Base-by-base conservation (phyloP, 352 stramenopile genomes). In the Albugo candida region DNA sequence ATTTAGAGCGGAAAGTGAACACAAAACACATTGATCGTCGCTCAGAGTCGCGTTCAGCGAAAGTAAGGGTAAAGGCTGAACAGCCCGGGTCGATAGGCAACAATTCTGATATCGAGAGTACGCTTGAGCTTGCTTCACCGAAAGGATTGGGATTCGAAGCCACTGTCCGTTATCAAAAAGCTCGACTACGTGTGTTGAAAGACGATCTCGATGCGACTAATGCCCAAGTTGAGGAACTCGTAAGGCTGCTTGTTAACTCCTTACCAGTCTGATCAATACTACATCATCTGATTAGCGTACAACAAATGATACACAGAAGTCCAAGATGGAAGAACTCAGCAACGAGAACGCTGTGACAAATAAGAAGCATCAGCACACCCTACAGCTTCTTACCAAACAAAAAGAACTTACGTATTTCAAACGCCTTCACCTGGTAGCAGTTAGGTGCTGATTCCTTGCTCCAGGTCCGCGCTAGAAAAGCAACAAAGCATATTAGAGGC, bases 361-460 rank as follows among this genome's bases (percentile, higher is more conserved):
- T 14, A 83, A 83, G 49, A 82, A 85, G 43, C 53, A 54, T 0
- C 66, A 80, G 50, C 73, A 85, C 21, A 76, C 67, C 1, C 61
- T 82, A 31, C 64, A 73, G 34, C 49, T 88, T 12, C 53, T 88
- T 18, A 71, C 84, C 43, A 88, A 88, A 38, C 75, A 88, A 38
- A 63, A 69, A 51, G 74, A 83, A 36, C 60, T 88, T 6, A 71
- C 61, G 72, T 83, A 60, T 24, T 56, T 64, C 14, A 11, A 11
- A 12, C 19, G 13, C 6, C 24, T 1, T 27, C 4, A 44, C 5
- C 48, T 40, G 11, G 38, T 31, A 13, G 18, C 13, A 49, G 46
- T 19, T 8, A 24, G 3, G 17, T 43, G 8, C 8, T 43, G 17
- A 43, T 43, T 3, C 8, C 3, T 19, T 43, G 17, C 38, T 54